Evolutionary conservation across 257 asterid genomes (phyloP), one percentile per base, ranked within the genome.

Genomic region (Phtheirospermum japonicum): DNA sequence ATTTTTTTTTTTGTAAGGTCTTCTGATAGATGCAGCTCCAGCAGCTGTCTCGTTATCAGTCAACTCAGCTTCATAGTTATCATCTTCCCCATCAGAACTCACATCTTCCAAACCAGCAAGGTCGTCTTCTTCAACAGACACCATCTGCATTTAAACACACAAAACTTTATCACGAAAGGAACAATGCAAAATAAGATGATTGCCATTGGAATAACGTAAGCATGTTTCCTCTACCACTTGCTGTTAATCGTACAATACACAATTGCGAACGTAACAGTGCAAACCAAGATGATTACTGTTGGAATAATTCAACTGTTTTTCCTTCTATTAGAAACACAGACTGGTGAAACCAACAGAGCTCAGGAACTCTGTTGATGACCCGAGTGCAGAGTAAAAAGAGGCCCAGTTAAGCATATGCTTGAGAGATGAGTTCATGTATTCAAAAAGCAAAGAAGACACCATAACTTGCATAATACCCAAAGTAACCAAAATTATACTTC

Each of bases 101-200:
- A 80, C 92, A 75, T 89, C 98, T 77, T 88, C 97, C 74, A 88
- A 72, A 63, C 96, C 97, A 75, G 97, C 99, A 79, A 87, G 95
- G 73, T 85, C 99, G 72, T 89, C 99, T 37, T 92, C 97, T 76
- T 89, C 99, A 53, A 92, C 90, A 57, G 97, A 80, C 54, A 87
- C 90, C 99, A 89, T 92, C 99, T 92, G 85, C 58, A 73, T 52
- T 72, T 61, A 42, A 70, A 62, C 65, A 72, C 64, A 57, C 54
- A 31, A 52, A 71, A 23, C 18, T 45, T 26, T 61, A 62, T 55
- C 43, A 59, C 65, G 66, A 59, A 60, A 50, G 42, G 73, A 57
- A 54, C 23, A 5, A 30, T 30, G 63, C 20, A 10, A 32, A 42
- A 46, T 40, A 48, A 67, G 51, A 31, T 42, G 13, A 52, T 23